phyloP scores from a whole-genome alignment of 106 monocot genomes.

The Narthecium ossifragum region DNA sequence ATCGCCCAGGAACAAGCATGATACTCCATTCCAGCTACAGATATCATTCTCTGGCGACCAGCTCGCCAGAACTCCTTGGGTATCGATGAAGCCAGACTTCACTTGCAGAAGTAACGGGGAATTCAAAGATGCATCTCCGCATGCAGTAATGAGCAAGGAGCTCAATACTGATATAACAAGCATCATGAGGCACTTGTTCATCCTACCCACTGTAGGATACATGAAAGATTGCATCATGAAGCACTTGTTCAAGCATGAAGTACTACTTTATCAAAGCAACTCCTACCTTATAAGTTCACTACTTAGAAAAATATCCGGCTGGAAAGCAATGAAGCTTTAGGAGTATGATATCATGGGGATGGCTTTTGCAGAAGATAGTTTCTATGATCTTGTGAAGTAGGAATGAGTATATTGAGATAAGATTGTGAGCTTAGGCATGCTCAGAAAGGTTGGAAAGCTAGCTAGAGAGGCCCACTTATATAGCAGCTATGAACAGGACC shows the following conservation, averaged over 20 bases:
- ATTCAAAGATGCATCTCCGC: constrained; percentile 11
- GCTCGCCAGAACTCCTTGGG: constrained; percentile 31
- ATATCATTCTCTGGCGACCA: constrained; percentile 39
- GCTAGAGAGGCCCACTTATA: not conserved
- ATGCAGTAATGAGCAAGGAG: constrained; percentile 8
- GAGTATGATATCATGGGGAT: constrained; percentile 11
- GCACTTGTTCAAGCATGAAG: too few relatives aligned
- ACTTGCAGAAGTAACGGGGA: constrained; percentile 45
- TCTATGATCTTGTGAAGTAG: not conserved
- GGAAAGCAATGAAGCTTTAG: constrained; percentile 28
- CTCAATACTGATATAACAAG: constrained; percentile 14
- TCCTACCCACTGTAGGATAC: constrained; percentile 15
- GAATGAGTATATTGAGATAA: not conserved
- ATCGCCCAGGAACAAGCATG: too few relatives aligned
- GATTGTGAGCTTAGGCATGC: constrained; percentile 3
- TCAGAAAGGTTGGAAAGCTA: not conserved
- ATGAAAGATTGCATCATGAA: too few relatives aligned
- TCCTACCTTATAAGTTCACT: constrained; percentile 3
- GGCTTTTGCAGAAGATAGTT: not conserved
- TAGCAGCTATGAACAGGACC: constrained; percentile 1
- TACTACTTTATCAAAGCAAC: too few relatives aligned
- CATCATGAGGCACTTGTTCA: constrained; percentile 1
- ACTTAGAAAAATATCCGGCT: constrained; percentile 10
- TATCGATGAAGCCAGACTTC: constrained; percentile 49
- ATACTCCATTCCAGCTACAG: constrained; percentile 72